phyloP scores from a whole-genome alignment of 345 rosid genomes.

The Hibiscus tridactylites region DNA sequence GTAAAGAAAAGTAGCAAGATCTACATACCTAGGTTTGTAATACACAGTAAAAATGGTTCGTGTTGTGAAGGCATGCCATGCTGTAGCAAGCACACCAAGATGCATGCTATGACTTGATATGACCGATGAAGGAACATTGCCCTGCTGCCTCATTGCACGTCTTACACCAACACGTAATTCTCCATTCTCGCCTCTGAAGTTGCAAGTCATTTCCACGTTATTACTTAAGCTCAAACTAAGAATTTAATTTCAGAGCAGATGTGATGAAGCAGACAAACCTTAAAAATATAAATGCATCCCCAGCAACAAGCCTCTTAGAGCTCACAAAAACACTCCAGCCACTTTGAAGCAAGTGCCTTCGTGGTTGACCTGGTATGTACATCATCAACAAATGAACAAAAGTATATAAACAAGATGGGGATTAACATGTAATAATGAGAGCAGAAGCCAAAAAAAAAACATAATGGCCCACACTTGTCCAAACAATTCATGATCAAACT shows the following conservation, averaged over 20 bases:
- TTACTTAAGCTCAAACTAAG: not conserved
- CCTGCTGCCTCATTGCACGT: conserved; percentile 74
- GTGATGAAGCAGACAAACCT: conserved; percentile 34
- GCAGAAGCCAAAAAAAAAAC: not conserved
- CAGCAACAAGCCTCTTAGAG: conserved; percentile 76
- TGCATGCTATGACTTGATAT: conserved; percentile 94
- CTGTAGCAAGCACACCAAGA: conserved; percentile 84
- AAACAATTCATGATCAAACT: not conserved
- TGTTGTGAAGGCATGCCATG: conserved; percentile 72
- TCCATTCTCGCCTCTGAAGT: conserved; percentile 66
- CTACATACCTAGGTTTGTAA: conserved; percentile 74
- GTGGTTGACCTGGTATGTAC: conserved; percentile 60
- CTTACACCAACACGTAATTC: conserved; percentile 83
- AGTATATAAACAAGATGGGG: not conserved
- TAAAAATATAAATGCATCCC: conserved; percentile 86
- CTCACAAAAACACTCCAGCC: conserved; percentile 94
- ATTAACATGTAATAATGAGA: not conserved
- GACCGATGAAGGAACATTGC: conserved; percentile 69
- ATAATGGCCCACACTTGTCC: too few relatives aligned
- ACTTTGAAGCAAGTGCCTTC: conserved; percentile 82
- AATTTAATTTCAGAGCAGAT: not conserved
- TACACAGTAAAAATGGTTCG: conserved; percentile 79
- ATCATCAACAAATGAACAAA: not conserved
- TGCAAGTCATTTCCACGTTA: not conserved
- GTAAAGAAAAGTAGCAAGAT: not conserved